Percentiles rank a stretch among this genome's conserved stretches.
Evolutionary conservation across 805 yeast genomes (phyloP).

Genomic region (Metschnikowia vanudenii): DNA sequence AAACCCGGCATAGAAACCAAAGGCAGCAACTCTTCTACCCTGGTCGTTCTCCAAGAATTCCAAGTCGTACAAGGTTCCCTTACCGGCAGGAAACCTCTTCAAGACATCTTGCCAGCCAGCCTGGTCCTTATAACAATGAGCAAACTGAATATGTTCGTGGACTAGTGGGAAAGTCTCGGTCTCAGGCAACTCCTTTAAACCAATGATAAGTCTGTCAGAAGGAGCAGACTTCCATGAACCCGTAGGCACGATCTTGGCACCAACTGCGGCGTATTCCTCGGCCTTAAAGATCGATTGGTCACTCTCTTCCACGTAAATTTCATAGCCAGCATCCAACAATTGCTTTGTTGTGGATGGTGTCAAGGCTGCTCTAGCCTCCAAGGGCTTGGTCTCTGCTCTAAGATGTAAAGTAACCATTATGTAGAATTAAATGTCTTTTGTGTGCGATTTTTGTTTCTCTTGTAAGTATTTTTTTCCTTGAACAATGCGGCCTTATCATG

Average conservation of each 20-base stretch:
- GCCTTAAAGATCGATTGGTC: conserved; percentile 76
- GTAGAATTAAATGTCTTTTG: not conserved
- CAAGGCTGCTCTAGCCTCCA: conserved; percentile 95
- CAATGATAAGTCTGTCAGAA: conserved; percentile 81
- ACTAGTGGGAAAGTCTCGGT: conserved; percentile 83
- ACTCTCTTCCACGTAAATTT: conserved; percentile 84
- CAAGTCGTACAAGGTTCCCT: conserved; percentile 86
- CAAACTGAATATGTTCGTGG: conserved; percentile 97
- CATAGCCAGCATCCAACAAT: conserved; percentile 82
- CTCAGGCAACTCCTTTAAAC: conserved; percentile 94
- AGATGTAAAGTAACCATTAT: conserved; percentile 66
- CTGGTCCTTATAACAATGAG: conserved; percentile 97
- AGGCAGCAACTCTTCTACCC: conserved; percentile 99
- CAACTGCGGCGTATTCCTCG: conserved; percentile 74
- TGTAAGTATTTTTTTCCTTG: not conserved
- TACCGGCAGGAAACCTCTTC: conserved; percentile 84
- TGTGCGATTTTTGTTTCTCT: not conserved
- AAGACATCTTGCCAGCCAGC: conserved; percentile 95
- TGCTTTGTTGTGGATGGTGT: conserved; percentile 89
- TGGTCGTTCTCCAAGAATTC: conserved; percentile 92
- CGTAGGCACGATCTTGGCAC: conserved; percentile 85
- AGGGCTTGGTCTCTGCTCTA: conserved; percentile 95
- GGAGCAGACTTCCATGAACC: conserved; percentile 96
- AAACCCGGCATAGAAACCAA: conserved; percentile 99
- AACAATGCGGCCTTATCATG: conserved; percentile 4